phyloP scores from a whole-genome alignment of 2,329 filamentous ascomycete species.

The Tolypocladium sp. region DNA sequence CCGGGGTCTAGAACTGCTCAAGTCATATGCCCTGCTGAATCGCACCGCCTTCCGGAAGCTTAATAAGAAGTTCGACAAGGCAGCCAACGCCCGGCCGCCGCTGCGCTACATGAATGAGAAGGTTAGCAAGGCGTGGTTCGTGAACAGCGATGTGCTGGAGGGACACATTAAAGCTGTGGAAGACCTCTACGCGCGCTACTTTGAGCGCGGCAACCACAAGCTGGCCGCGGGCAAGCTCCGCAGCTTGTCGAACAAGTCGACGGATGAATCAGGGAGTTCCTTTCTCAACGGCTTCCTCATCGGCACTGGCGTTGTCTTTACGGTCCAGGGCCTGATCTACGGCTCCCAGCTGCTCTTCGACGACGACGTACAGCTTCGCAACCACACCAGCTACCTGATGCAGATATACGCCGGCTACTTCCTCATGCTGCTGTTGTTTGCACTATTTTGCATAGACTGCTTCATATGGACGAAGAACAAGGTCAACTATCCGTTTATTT shows the following conservation, averaged over 20 bases:
- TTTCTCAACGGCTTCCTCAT: constrained; percentile 58
- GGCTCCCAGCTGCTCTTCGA: constrained; percentile 44
- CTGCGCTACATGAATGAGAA: constrained; percentile 84
- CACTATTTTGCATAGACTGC: constrained; percentile 80
- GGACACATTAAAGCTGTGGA: constrained; percentile 72
- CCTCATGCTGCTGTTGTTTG: constrained; percentile 68
- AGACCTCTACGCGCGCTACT: constrained; percentile 89
- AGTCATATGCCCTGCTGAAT: constrained; percentile 84
- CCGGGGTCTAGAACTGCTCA: constrained; percentile 80
- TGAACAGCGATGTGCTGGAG: constrained; percentile 78
- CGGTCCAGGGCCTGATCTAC: constrained; percentile 55
- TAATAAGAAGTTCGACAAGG: constrained; percentile 98
- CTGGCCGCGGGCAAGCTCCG: constrained; percentile 81
- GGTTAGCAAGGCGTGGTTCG: constrained; percentile 85
- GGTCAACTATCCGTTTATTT: constrained; percentile 95
- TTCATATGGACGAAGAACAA: constrained; percentile 73
- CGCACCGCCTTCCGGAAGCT: constrained; percentile 92
- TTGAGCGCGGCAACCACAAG: constrained; percentile 89
- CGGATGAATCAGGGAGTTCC: constrained; percentile 46
- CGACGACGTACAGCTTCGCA: constrained; percentile 34
- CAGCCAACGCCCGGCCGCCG: constrained; percentile 66
- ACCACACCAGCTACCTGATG: constrained; percentile 59
- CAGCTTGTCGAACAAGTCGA: constrained; percentile 51
- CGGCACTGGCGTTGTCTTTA: constrained; percentile 58
- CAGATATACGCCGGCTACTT: constrained; percentile 95